Percentiles rank a stretch among this genome's conserved stretches.
Conservation (phyloP, 2,329 filamentous ascomycete genomes). For the Calonectria pseudoreteaudii region DNA sequence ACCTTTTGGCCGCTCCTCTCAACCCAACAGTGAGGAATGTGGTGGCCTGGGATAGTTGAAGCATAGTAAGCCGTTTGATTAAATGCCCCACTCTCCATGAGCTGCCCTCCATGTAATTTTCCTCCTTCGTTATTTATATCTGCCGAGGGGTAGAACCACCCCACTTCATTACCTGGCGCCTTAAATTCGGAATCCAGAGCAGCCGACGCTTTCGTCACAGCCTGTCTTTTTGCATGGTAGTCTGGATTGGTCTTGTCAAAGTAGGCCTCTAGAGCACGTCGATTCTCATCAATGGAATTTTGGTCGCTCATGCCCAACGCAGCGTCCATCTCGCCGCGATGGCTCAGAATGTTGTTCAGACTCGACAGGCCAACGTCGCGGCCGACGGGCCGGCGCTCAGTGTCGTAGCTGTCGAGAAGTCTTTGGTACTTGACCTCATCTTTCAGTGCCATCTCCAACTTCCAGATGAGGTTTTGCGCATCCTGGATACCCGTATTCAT, state of each 20-base stretch:
- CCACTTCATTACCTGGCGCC: not conserved
- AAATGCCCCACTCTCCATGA: not conserved
- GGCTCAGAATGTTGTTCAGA: constrained; percentile 4
- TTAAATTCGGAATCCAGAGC: constrained; percentile 6
- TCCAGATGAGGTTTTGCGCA: constrained; percentile 11
- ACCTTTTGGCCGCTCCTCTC: not conserved
- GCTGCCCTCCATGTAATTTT: not conserved
- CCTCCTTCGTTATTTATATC: constrained; percentile 11
- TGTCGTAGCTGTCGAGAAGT: constrained; percentile 11
- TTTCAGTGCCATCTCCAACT: not conserved
- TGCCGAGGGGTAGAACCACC: constrained; percentile 12
- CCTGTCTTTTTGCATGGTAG: not conserved
- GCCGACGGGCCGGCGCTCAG: constrained; percentile 6
- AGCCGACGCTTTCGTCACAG: not conserved
- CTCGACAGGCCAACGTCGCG: constrained; percentile 2
- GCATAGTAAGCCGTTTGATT: not conserved
- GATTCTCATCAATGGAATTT: not conserved
- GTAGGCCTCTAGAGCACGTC: not conserved
- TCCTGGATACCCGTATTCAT: constrained; percentile 18
- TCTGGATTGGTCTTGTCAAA: not conserved
- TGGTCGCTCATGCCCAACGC: constrained; percentile 1
- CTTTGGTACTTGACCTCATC: constrained; percentile 1
- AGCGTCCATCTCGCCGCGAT: constrained; percentile 6
- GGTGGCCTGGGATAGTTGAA: constrained; percentile 10
- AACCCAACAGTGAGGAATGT: constrained; percentile 14